Conservation (phyloP, 2,329 filamentous ascomycete species). For the Biscogniauxia sp. region DNA sequence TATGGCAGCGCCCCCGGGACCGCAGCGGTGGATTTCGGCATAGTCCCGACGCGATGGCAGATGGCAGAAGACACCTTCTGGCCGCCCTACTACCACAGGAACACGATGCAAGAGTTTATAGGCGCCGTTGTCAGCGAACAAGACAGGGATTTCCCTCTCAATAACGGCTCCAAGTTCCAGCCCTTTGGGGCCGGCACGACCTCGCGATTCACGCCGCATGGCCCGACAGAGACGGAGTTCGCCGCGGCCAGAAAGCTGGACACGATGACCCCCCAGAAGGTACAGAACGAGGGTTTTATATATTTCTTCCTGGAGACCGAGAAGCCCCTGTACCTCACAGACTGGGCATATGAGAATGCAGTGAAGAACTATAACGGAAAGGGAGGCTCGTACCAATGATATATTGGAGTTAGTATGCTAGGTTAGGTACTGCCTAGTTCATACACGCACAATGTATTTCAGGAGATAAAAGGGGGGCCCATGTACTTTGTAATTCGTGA, state of each 20-base stretch:
- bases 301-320: slow-evolving; percentile 9
- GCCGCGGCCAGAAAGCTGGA: not conserved
- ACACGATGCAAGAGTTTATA: slow-evolving; percentile 67
- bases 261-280: slow-evolving; percentile 5
- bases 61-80: slow-evolving; percentile 69
- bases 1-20: slow-evolving; percentile 54
- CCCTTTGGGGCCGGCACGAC: slow-evolving; percentile 67
- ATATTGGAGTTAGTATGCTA: not conserved
- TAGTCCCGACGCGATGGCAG: slow-evolving; percentile 71
- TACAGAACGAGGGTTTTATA: slow-evolving; percentile 7
- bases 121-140: slow-evolving; percentile 58
- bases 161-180: slow-evolving; percentile 55
- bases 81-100: slow-evolving; percentile 70
- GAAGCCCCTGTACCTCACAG: slow-evolving; percentile 6
- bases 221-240: slow-evolving; percentile 46
- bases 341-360: slow-evolving; percentile 9
- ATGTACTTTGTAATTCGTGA: too few relatives aligned
- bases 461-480: too few relatives aligned
- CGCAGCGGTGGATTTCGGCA: slow-evolving; percentile 68
- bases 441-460: too few relatives aligned
- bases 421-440: not conserved
- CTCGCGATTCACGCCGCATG: slow-evolving; percentile 43
- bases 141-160: slow-evolving; percentile 46
- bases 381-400: not conserved
- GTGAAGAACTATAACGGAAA: slow-evolving; percentile 8